Base-by-base conservation (phyloP, 305 asterid species). In the Solanum hybrid region DNA sequence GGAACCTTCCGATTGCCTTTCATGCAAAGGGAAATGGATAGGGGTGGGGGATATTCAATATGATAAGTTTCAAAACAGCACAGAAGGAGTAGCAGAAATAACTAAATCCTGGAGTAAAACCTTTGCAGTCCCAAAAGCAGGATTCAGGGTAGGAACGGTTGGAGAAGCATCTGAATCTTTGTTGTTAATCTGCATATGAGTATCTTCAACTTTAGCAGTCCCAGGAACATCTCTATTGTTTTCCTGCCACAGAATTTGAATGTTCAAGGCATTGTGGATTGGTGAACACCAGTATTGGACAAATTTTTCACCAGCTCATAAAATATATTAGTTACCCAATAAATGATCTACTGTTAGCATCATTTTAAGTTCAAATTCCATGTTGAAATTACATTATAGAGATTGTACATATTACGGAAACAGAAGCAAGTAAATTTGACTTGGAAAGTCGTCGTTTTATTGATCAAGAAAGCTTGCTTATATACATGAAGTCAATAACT, bases 181-280 rank as follows among this genome's bases (percentile, higher is more conserved):
- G 86, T 87, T 93, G 75, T 91, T 92, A 85, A 88, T 91, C 85
- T 77, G 92, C 82, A 73, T 84, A 82, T 29, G 82, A 88, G 89
- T 92, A 89, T 75, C 90, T 90, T 93, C 92, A 77, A 89, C 87
- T 88, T 91, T 39, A 78, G 93, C 90, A 90, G 92, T 79, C 80
- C 87, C 91, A 79, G 91, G 89, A 93, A 91, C 90, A 91, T 93
- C 94, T 91, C 92, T 78, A 65, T 89, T 91, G 91, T 79, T 89
- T 41, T 90, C 95, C 99, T 97, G 96, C 89, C 89, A 93, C 89
- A 90, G 90, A 91, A 72, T 79, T 86, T 88, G 85, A 33, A 89
- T 90, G 90, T 89, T 90, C 89, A 84, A 84, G 76, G 76, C 88
- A 85, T 57, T 57, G 11, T 57, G 45, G 76, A 51, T 85, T 57